Evolutionary conservation across 345 rosid genomes (phyloP).

Genomic region (Brassica napus): DNA sequence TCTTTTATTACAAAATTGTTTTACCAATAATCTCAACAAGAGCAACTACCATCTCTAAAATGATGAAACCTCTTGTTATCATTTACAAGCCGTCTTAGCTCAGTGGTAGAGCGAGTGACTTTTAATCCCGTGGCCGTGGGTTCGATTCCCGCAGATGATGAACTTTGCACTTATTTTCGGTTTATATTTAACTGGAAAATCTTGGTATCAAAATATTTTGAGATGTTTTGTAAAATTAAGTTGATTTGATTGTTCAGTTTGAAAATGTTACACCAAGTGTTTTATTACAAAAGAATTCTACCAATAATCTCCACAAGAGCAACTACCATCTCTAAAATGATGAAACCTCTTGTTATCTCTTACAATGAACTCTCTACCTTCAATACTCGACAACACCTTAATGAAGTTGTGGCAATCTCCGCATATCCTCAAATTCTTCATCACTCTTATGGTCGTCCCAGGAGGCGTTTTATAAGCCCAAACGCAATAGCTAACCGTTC

Average conservation of each 20-base stretch:
- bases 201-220: too few relatives aligned
- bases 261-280: neutral
- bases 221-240: too few relatives aligned
- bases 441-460: constrained; percentile 51
- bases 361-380: constrained; percentile 52
- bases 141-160: too few relatives aligned
- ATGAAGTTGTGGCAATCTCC: constrained; percentile 70
- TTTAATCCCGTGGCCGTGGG: too few relatives aligned
- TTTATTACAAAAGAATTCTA: constrained; percentile 14
- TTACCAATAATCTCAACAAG: constrained; percentile 60
- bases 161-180: too few relatives aligned
- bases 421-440: constrained; percentile 58
- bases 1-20: too few relatives aligned
- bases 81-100: constrained; percentile 34
- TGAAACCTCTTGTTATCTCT: constrained; percentile 67
- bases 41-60: constrained; percentile 63
- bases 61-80: constrained; percentile 64
- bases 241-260: neutral
- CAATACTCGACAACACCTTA: constrained; percentile 53
- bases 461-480: constrained; percentile 52
- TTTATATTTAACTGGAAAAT: too few relatives aligned
- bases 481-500: constrained; percentile 71
- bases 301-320: constrained; percentile 69
- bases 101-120: too few relatives aligned
- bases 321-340: constrained; percentile 60